These are phyloP conservation scores for Aureobasidium sp. DNA, from an alignment of 2,329 filamentous ascomycete genomes.

Conservation along the genomic window DNA sequence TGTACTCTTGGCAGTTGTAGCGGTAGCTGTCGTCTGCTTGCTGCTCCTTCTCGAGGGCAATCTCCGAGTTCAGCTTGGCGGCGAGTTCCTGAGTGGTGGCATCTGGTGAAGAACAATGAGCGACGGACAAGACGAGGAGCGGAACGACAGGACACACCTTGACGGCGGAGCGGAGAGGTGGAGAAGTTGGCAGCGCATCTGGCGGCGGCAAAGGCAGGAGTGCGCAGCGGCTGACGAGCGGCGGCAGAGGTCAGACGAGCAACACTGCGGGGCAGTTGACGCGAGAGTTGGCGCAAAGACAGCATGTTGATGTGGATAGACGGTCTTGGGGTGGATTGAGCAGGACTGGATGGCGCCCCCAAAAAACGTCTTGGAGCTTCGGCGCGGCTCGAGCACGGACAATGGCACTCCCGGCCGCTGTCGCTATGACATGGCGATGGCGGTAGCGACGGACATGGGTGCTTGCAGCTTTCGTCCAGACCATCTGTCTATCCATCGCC, in stretches of 20 bases:
- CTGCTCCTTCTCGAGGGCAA: slow-evolving; percentile 74
- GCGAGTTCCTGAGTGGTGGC: slow-evolving; percentile 68
- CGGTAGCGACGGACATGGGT: not conserved
- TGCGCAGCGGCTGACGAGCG: slow-evolving; percentile 26
- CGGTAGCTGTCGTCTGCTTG: slow-evolving; percentile 54
- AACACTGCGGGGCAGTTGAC: slow-evolving; percentile 35
- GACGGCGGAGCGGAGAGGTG: slow-evolving; percentile 31
- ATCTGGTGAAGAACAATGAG: not conserved
- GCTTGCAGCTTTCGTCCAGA: not conserved
- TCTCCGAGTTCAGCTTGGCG: slow-evolving; percentile 76
- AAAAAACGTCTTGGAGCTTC: slow-evolving; percentile 2
- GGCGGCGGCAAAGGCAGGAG: slow-evolving; percentile 15
- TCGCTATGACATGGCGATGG: not conserved
- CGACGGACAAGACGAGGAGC: not conserved
- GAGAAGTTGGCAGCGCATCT: slow-evolving; percentile 32
- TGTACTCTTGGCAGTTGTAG: slow-evolving; percentile 64
- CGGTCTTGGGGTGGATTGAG: not conserved
- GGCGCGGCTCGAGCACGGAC: not conserved
- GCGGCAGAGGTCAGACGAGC: slow-evolving; percentile 33
- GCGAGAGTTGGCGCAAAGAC: slow-evolving; percentile 36
- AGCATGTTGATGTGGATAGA: slow-evolving; percentile 29
- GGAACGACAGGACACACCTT: slow-evolving; percentile 17
- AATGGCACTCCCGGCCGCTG: not conserved
- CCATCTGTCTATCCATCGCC: not conserved
- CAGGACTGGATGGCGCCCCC: not conserved